Conservation (phyloP, 768 basidiomycete species). For the Dentipellis sp. region DNA sequence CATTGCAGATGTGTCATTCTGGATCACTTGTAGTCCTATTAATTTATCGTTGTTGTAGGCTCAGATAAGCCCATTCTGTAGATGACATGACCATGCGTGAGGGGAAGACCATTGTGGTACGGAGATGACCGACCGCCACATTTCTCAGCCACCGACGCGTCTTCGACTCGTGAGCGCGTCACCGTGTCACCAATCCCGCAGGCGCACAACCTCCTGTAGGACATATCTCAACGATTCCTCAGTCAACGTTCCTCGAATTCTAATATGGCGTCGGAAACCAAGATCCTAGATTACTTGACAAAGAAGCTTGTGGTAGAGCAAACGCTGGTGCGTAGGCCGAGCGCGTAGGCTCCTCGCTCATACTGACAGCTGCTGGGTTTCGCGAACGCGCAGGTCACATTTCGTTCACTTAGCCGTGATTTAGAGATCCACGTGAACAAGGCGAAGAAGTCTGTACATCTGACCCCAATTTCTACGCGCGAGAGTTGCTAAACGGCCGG, state of each 20-base stretch:
- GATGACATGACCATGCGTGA: too few species aligned
- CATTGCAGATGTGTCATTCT: too few species aligned
- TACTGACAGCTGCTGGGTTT: background rate
- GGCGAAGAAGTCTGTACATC: constrained; percentile 60
- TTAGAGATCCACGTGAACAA: constrained; percentile 65
- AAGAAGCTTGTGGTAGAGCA: background rate
- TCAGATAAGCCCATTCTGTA: too few species aligned
- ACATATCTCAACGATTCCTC: too few species aligned
- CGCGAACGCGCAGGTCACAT: constrained; percentile 52
- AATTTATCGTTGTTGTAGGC: too few species aligned
- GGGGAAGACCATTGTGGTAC: too few species aligned
- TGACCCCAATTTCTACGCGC: background rate
- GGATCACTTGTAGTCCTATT: too few species aligned
- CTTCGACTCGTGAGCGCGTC: too few species aligned
- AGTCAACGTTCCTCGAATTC: background rate
- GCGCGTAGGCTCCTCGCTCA: background rate
- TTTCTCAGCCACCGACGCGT: too few species aligned
- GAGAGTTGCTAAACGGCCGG: background rate
- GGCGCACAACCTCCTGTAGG: too few species aligned
- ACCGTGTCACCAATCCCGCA: too few species aligned
- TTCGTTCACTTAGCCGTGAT: constrained; percentile 63
- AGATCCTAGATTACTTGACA: background rate
- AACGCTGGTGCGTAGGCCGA: background rate
- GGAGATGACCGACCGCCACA: too few species aligned
- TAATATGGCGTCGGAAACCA: background rate